Conservation (phyloP, 768 basidiomycete genomes). For the Trichaptum fuscoviolaceum region DNA sequence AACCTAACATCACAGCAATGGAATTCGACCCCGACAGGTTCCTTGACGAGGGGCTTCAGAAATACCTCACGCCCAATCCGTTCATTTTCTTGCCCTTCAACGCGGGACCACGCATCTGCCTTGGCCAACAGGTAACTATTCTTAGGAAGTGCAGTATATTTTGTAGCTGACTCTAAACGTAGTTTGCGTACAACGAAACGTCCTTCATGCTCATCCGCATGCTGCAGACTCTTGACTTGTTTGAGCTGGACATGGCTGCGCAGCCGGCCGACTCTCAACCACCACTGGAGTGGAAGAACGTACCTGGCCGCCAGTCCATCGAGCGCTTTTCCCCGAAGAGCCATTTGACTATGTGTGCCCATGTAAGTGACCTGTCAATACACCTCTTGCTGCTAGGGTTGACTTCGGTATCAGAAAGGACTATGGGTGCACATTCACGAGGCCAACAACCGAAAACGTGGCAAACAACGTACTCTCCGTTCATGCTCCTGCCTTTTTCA, state of each 20-base stretch:
- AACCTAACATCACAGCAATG: slow-evolving; percentile 34
- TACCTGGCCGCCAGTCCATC: slow-evolving; percentile 40
- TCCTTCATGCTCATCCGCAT: slow-evolving; percentile 61
- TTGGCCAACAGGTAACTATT: slow-evolving; percentile 59
- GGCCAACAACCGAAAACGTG: not conserved
- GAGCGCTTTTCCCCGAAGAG: slow-evolving; percentile 49
- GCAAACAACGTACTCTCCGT: no score
- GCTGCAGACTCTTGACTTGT: slow-evolving; percentile 50
- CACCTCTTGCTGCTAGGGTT: not conserved
- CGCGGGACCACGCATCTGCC: slow-evolving; percentile 49
- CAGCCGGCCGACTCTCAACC: slow-evolving; percentile 41
- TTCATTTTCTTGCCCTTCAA: slow-evolving; percentile 72
- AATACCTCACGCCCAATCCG: slow-evolving; percentile 56
- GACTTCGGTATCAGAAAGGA: not conserved
- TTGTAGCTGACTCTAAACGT: not conserved
- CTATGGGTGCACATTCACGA: not conserved
- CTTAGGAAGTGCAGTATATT: not conserved
- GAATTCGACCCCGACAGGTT: slow-evolving; percentile 71
- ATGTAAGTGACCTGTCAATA: slow-evolving; percentile 29
- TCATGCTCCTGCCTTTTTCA: no score
- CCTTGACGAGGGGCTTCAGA: slow-evolving; percentile 56
- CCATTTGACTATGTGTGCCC: slow-evolving; percentile 50
- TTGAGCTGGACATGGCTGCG: slow-evolving; percentile 42
- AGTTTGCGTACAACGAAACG: slow-evolving; percentile 56
- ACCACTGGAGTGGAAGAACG: slow-evolving; percentile 41